Evolutionary conservation across 352 stramenopile genomes (phyloP).

Genomic region (Thalassiosira mediterranea): DNA sequence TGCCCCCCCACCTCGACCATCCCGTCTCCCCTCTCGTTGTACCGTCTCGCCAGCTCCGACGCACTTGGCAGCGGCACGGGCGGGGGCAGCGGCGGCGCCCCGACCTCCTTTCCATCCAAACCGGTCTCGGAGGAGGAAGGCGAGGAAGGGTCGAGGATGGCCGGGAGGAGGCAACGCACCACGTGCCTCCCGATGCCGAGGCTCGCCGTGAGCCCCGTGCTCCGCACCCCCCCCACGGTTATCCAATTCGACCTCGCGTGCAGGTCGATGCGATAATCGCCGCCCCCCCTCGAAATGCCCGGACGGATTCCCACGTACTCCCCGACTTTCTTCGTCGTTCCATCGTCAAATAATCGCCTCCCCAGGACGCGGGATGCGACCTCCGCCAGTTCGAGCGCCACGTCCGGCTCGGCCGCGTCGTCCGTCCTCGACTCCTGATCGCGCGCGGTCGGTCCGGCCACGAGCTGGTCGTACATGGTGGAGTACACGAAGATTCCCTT

Average conservation of each 20-base stretch:
- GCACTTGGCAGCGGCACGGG: slow-evolving; percentile 51
- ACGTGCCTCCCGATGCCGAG: slow-evolving; percentile 76
- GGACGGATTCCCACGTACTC: slow-evolving; percentile 82
- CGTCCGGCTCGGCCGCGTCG: slow-evolving; percentile 51
- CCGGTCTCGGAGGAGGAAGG: no score
- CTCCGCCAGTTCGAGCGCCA: slow-evolving; percentile 52
- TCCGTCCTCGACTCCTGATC: slow-evolving; percentile 76
- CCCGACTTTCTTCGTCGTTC: slow-evolving; percentile 58
- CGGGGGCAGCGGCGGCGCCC: background rate
- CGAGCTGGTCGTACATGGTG: slow-evolving; percentile 79
- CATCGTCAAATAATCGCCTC: slow-evolving; percentile 23
- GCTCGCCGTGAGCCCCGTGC: slow-evolving; percentile 79
- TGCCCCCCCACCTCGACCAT: slow-evolving; percentile 46
- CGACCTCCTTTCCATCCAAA: background rate
- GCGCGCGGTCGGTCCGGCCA: slow-evolving; percentile 80
- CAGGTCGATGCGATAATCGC: slow-evolving; percentile 82
- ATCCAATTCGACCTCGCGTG: slow-evolving; percentile 51
- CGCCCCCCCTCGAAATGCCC: slow-evolving; percentile 61
- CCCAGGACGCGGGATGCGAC: slow-evolving; percentile 48
- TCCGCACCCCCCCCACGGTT: slow-evolving; percentile 77
- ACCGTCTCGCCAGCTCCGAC: slow-evolving; percentile 45
- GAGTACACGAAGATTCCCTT: slow-evolving; percentile 85
- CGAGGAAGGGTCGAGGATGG: background rate
- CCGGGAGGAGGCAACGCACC: slow-evolving; percentile 34
- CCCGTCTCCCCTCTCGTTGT: slow-evolving; percentile 37